Evolutionary conservation across 257 asterid genomes (phyloP).

Genomic region (Fraxinus americana): DNA sequence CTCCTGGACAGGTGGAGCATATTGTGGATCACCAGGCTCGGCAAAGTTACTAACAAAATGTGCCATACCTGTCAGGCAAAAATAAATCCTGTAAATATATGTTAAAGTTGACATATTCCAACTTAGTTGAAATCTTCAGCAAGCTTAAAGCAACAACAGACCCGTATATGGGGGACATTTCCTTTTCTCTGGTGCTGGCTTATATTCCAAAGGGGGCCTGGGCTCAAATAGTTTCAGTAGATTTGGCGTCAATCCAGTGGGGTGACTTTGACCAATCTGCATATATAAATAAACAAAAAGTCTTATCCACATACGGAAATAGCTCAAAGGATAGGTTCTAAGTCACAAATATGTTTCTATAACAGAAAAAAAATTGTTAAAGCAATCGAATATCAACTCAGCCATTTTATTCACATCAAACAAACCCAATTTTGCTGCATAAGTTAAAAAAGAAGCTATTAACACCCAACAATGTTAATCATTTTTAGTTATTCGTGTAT

Average conservation of each 20-base stretch:
- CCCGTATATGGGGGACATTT: conserved; percentile 89
- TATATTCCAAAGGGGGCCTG: conserved; percentile 92
- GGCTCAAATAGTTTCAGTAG: conserved; percentile 93
- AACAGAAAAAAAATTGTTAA: neutral
- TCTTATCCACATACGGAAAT: neutral
- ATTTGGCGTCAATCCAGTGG: conserved; percentile 87
- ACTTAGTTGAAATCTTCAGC: conserved; percentile 8
- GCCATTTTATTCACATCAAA: neutral
- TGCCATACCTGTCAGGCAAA: conserved; percentile 67
- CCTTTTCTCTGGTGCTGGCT: conserved; percentile 93
- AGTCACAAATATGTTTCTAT: neutral
- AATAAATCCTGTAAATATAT: neutral
- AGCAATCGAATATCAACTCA: neutral
- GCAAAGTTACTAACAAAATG: conserved; percentile 76
- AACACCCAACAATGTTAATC: neutral
- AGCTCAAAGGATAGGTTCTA: neutral
- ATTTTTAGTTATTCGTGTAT: neutral
- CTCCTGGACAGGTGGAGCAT: conserved; percentile 85
- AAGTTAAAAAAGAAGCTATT: neutral
- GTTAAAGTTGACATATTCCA: neutral
- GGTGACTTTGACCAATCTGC: conserved; percentile 98
- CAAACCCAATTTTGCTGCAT: neutral
- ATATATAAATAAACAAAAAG: conserved; percentile 7
- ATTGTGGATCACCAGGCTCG: conserved; percentile 80
- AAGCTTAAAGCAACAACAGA: conserved; percentile 27